A percentile compares a stretch with the other conserved stretches of the same genome.
Evolutionary conservation across 1,139 yeast species (phyloP).

Genomic region (Magnusiomyces fungicola): DNA sequence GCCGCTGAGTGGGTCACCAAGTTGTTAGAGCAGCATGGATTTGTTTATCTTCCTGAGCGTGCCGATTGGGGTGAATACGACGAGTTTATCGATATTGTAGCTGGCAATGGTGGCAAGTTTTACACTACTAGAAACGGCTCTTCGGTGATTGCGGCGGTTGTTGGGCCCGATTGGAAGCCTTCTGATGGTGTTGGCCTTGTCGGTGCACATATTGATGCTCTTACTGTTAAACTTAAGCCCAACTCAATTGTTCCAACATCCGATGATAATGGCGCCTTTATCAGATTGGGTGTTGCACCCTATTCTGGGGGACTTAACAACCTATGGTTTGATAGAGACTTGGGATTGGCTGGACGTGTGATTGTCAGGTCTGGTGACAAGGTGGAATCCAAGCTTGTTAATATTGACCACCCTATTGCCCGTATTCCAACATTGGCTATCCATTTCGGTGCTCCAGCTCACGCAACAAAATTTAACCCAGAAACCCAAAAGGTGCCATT

Average conservation of each 20-base stretch:
- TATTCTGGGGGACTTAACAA: conserved; percentile 72
- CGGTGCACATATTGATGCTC: conserved; percentile 90
- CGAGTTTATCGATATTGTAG: neutral
- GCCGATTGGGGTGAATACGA: conserved; percentile 49
- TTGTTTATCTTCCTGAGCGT: conserved; percentile 62
- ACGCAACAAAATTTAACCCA: conserved; percentile 62
- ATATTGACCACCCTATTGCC: conserved; percentile 68
- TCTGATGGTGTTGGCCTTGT: conserved; percentile 78
- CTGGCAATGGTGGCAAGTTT: conserved; percentile 47
- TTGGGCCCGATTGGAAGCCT: conserved; percentile 57
- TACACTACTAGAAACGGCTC: conserved; percentile 72
- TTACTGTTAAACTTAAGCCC: conserved; percentile 62
- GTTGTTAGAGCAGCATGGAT: conserved; percentile 37
- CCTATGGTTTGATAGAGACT: conserved; percentile 83
- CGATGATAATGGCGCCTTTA: conserved; percentile 46
- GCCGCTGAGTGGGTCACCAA: conserved; percentile 55
- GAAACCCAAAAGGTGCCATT: conserved; percentile 82
- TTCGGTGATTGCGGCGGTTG: conserved; percentile 68
- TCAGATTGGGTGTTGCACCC: conserved; percentile 81
- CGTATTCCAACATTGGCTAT: conserved; percentile 89
- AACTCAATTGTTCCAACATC: conserved; percentile 56
- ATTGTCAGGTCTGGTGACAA: conserved; percentile 38
- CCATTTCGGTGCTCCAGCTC: conserved; percentile 69
- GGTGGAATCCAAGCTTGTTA: conserved; percentile 55
- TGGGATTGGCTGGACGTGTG: conserved; percentile 82